These are phyloP conservation scores for Intubia oerlemansii DNA, from an alignment of 2,329 filamentous ascomycete species.

Conservation along the genomic window DNA sequence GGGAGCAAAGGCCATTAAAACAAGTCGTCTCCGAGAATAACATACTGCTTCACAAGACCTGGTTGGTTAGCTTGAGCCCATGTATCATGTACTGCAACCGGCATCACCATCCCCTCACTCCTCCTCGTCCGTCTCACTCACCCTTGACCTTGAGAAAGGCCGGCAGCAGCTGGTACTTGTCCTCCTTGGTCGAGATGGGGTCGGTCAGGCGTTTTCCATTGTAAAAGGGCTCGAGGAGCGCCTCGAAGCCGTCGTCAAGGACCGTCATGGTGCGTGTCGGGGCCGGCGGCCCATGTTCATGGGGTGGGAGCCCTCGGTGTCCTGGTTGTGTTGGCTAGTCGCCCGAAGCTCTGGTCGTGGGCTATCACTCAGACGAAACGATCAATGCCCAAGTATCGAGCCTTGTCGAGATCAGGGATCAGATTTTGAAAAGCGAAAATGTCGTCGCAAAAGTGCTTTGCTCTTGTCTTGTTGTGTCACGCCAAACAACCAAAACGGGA, in stretches of 20 bases:
- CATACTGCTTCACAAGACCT: slow-evolving; percentile 70
- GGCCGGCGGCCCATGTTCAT: slow-evolving; percentile 3
- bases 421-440: no score
- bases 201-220: slow-evolving; percentile 47
- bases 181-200: slow-evolving; percentile 43
- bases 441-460: no score
- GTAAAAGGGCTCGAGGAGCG: slow-evolving; percentile 44
- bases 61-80: slow-evolving; percentile 2
- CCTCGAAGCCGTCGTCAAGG: slow-evolving; percentile 42
- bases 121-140: slow-evolving; percentile 13
- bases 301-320: neutral
- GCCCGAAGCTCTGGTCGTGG: no score
- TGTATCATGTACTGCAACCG: slow-evolving; percentile 4
- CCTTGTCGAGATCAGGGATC: no score
- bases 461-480: no score
- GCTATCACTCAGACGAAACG: no score
- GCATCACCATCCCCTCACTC: neutral
- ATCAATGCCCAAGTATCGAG: no score
- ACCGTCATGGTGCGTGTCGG: slow-evolving; percentile 20
- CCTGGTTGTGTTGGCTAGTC: neutral
- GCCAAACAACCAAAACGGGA: no score
- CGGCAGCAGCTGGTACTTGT: slow-evolving; percentile 93
- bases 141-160: slow-evolving; percentile 97
- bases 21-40: no score
- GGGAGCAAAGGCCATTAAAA: neutral